Conservation (phyloP, 2,329 filamentous ascomycete genomes). For the Alternaria dauci region DNA sequence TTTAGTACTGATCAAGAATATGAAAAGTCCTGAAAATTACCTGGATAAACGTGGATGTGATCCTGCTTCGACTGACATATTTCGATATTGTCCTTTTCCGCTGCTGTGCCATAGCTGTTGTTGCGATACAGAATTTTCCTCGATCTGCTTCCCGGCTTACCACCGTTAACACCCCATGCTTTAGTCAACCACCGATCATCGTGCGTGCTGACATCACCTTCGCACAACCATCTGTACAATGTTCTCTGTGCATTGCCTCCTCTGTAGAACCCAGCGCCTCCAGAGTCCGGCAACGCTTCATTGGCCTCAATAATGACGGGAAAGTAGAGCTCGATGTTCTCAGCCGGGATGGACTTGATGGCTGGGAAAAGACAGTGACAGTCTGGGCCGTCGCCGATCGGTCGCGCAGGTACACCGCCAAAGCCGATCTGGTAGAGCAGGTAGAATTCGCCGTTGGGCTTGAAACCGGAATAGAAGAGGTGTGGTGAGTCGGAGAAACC, state of each 20-base stretch:
- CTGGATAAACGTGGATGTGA: conserved; percentile 55
- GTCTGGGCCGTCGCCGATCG: conserved; percentile 59
- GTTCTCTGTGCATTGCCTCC: conserved; percentile 61
- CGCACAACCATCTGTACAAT: conserved; percentile 56
- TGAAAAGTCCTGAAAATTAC: conserved; percentile 21
- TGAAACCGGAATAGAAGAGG: conserved; percentile 62
- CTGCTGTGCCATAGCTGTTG: conserved; percentile 46
- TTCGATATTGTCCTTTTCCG: conserved; percentile 47
- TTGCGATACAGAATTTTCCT: conserved; percentile 56
- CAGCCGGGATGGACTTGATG: conserved; percentile 61
- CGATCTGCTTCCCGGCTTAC: conserved; percentile 55
- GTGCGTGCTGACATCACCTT: conserved; percentile 59
- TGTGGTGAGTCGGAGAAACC: conserved; percentile 62
- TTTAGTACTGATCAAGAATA: background rate
- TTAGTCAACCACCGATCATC: conserved; percentile 61
- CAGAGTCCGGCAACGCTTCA: conserved; percentile 58
- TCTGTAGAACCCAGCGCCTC: conserved; percentile 58
- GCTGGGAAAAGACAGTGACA: conserved; percentile 62
- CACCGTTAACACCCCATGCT: conserved; percentile 60
- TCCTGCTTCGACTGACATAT: conserved; percentile 59
- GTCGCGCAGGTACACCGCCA: conserved; percentile 59
- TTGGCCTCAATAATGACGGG: conserved; percentile 60
- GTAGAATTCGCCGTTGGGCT: conserved; percentile 59
- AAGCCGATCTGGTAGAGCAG: conserved; percentile 62
- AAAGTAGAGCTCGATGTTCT: conserved; percentile 60